Conservation (phyloP, 179 eudicot species). For the Actinidia polygama region DNA sequence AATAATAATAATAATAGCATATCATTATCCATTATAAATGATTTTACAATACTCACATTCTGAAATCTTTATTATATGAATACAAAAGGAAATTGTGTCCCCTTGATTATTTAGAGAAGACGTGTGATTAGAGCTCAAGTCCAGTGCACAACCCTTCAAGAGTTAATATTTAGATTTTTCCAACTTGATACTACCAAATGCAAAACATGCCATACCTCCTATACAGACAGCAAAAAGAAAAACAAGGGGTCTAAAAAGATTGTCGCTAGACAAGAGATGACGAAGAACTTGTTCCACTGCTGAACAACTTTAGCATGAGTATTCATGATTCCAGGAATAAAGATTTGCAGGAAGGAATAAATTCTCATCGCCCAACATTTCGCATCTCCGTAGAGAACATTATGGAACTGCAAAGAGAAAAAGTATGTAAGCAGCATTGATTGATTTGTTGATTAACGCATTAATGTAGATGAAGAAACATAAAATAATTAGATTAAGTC, state of each 20-base stretch:
- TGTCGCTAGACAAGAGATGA: slow-evolving; percentile 61
- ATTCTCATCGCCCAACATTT: slow-evolving; percentile 67
- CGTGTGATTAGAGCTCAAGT: neutral
- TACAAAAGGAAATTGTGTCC: neutral
- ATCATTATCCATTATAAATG: neutral
- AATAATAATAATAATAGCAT: neutral
- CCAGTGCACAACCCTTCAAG: neutral
- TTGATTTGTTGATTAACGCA: neutral
- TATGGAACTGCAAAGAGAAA: slow-evolving; percentile 53
- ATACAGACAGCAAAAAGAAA: slow-evolving; percentile 61
- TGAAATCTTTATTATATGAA: neutral
- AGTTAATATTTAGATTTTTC: neutral
- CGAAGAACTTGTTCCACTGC: slow-evolving; percentile 73
- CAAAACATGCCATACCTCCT: slow-evolving; percentile 38
- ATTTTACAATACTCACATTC: neutral
- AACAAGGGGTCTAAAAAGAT: slow-evolving; percentile 76
- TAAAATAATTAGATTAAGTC: neutral
- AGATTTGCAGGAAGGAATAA: slow-evolving; percentile 38
- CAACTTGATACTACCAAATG: neutral
- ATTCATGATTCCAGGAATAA: slow-evolving; percentile 71
- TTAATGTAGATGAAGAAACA: neutral
- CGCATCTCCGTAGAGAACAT: slow-evolving; percentile 69
- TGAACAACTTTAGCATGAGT: slow-evolving; percentile 69
- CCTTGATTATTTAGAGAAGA: neutral
- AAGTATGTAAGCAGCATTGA: neutral